Evolutionary conservation across 2,329 filamentous ascomycete genomes (phyloP), one percentile per base, ranked within the genome.

Genomic region (Ilyonectria robusta): DNA sequence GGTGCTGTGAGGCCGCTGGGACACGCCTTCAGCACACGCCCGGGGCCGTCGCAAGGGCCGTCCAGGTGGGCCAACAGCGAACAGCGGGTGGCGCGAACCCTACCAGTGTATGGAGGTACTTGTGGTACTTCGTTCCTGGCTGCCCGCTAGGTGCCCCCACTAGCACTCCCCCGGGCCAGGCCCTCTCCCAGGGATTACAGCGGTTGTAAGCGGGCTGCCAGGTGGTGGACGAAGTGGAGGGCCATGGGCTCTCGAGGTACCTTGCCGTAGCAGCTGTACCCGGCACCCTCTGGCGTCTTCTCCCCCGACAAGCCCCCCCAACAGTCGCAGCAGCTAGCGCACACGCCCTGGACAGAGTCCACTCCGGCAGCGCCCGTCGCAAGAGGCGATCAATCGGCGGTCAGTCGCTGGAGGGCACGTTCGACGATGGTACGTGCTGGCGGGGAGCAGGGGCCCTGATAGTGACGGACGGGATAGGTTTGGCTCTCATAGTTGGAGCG

Each of bases 31-130:
- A 50, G 26, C 47, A n/a, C 23, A 29, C 51, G 63, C n/a, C 51
- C 19, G 70, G 56, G 56, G 59, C 54, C 60, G 73, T 62, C 72
- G 70, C 66, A 72, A 50, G 61, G 67, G 63, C 59, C 35, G 53
- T 61, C 63, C 31, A 57, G 56, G 74, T 72, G 74, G 73, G 66
- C 70, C 73, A 65, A 66, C 67, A 69, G 60, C 62, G 40, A 42
- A 42, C 73, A 73, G 72, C 74, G 73, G 74, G 74, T 76, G 74
- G 74, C 74, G 74, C 74, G 74, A 76, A 76, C 74, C 62, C 68
- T 74, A 65, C 63, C 62, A 67, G 47, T 68, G 50, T 57, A 40
- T 55, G 57, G 56, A 48, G 68, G 71, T 72, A 67, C 60, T 67
- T 71, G 35, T 8, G 7, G 51, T 59, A 57, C 59, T 50, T 50